Evolutionary conservation across 257 asterid species (phyloP), one percentile per base, ranked within the genome.

Genomic region (Gentiana macrophylla): DNA sequence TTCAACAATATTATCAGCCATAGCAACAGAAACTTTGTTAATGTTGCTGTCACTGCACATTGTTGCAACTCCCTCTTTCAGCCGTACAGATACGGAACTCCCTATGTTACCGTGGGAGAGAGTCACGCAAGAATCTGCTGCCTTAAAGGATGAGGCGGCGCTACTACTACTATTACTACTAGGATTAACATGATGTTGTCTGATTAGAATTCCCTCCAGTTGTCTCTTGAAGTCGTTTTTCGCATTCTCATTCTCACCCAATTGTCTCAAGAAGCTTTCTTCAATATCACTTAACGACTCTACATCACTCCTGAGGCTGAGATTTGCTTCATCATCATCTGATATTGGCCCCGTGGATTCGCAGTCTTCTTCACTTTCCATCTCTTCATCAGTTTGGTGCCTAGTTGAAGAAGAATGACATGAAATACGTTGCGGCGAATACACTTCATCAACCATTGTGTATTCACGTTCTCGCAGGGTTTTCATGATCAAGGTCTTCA

Each of bases 201-300:
- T 68, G 80, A 82, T 63, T 50, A 87, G 54, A 5, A 88, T 84
- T 41, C 95, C 94, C 57, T 82, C 95, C 0, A 88, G 79, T 62
- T 83, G 93, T 52, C 81, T 74, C 60, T 94, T 70, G 51, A 92
- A 92, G 38, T 86, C 94, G 13, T 81, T 88, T 56, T 83, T 92
- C 2, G 94, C 94, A 8, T 33, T 76, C 77, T 83, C 89, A 2
- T 85, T 84, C 72, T 83, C 84, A 2, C 77, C 76, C 62, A 88
- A 67, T 62, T 80, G 97, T 67, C 84, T 75, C 67, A 85, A 50
- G 86, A 92, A 81, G 74, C 77, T 55, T 50, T 76, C 86, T 65
- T 88, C 98, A 32, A 92, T 85, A 24, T 83, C 97, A 41, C 91
- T 81, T 66, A 83, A 50, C 1, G 95, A 85, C 74, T 71, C 86